Conservation (phyloP, 352 stramenopile species). For the Plasmopara viticola region DNA sequence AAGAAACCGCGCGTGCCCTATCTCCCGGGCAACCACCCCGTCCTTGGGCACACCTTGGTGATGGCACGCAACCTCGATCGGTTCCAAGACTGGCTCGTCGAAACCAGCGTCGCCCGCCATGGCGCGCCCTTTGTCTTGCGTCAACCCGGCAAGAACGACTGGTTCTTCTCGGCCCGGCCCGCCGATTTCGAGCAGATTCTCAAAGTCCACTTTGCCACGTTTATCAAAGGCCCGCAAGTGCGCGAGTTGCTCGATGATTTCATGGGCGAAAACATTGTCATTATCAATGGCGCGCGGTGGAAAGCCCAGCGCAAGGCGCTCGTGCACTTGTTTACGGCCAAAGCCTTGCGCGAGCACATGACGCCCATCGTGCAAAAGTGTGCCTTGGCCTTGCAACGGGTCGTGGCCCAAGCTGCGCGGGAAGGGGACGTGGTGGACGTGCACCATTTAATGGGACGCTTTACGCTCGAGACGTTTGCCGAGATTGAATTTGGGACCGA, state of each 20-base stretch:
- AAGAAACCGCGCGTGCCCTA: slow-evolving; percentile 17
- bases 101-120: slow-evolving; percentile 26
- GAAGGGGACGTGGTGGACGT: slow-evolving; percentile 17
- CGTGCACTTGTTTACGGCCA: slow-evolving; percentile 36
- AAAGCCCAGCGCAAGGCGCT: slow-evolving; percentile 38
- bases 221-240: slow-evolving; percentile 40
- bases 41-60: slow-evolving; percentile 29
- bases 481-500: slow-evolving; percentile 42
- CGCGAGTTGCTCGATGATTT: slow-evolving; percentile 34
- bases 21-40: slow-evolving; percentile 16
- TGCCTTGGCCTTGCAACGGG: slow-evolving; percentile 18
- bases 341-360: slow-evolving; percentile 35
- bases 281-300: slow-evolving; percentile 40
- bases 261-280: slow-evolving; percentile 40
- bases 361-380: slow-evolving; percentile 29
- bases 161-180: slow-evolving; percentile 32
- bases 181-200: slow-evolving; percentile 46
- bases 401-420: slow-evolving; percentile 14
- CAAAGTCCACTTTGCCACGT: slow-evolving; percentile 43
- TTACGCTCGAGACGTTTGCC: slow-evolving; percentile 38
- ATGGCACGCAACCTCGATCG: slow-evolving; percentile 23
- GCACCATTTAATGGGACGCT: slow-evolving; percentile 27
- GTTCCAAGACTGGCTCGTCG: slow-evolving; percentile 36
- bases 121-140: slow-evolving; percentile 24
- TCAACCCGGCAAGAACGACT: slow-evolving; percentile 36